Conservation (phyloP, 108 stramenopile species). For the Fragilaria crotonensis region DNA sequence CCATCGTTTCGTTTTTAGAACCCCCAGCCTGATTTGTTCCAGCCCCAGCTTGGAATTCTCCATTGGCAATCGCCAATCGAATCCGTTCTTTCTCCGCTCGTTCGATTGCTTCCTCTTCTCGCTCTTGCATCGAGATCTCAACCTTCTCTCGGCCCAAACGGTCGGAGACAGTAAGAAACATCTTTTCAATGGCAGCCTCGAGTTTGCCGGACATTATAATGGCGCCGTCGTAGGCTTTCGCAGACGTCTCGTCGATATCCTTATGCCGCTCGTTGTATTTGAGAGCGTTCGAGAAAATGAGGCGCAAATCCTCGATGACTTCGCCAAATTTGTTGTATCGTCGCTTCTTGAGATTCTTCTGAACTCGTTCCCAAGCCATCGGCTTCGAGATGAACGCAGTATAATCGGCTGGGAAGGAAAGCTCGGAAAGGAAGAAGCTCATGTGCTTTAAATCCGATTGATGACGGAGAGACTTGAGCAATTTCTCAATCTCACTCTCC, state of each 20-base stretch:
- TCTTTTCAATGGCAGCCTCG: conserved; percentile 69
- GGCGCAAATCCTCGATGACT: conserved; percentile 61
- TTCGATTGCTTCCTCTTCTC: conserved; percentile 69
- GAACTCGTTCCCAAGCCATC: conserved; percentile 70
- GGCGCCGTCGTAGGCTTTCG: conserved; percentile 60
- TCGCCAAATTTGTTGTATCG: conserved; percentile 63
- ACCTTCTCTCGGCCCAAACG: conserved; percentile 70
- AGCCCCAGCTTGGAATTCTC: conserved; percentile 40
- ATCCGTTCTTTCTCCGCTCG: conserved; percentile 68
- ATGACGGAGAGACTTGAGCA: conserved; percentile 71
- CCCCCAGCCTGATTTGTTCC: neutral
- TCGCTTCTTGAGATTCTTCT: conserved; percentile 57
- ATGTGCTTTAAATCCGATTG: conserved; percentile 63
- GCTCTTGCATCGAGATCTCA: conserved; percentile 60
- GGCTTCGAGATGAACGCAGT: conserved; percentile 73
- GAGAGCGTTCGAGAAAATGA: conserved; percentile 82
- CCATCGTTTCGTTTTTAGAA: conserved; percentile 9
- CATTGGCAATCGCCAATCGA: conserved; percentile 18
- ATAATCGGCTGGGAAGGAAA: conserved; percentile 68
- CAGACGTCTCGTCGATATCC: conserved; percentile 52
- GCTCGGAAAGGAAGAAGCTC: conserved; percentile 52
- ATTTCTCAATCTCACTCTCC: conserved; percentile 74
- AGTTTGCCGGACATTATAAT: conserved; percentile 70
- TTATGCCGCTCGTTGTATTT: conserved; percentile 61
- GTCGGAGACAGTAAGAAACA: conserved; percentile 69